These are phyloP conservation scores for Termitomyces sp. DNA, from an alignment of 768 basidiomycete species.

Conservation along the genomic window DNA sequence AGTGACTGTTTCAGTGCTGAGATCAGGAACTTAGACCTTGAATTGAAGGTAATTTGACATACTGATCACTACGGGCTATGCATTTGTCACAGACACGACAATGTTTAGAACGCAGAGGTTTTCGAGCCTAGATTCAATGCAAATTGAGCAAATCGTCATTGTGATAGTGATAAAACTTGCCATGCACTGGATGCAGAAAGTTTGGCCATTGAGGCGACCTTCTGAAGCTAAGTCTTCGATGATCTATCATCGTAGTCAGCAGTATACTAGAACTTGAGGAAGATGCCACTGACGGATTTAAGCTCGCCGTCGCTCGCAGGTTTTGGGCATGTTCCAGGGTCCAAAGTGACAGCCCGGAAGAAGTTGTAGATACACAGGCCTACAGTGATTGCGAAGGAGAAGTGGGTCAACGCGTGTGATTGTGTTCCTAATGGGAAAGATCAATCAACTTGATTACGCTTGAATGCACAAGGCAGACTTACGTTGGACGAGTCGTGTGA, in stretches of 20 bases:
- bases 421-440: conserved; percentile 57
- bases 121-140: conserved; percentile 54
- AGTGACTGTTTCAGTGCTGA: conserved; percentile 57
- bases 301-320: conserved; percentile 82
- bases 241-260: conserved; percentile 43
- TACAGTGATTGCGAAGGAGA: conserved; percentile 69
- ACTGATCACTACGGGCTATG: conserved; percentile 92
- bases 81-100: conserved; percentile 91
- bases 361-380: conserved; percentile 85
- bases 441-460: neutral
- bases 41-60: conserved; percentile 25
- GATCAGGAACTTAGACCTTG: conserved; percentile 3
- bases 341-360: conserved; percentile 83
- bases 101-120: conserved; percentile 92
- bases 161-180: conserved; percentile 32
- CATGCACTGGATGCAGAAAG: conserved; percentile 97
- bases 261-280: neutral
- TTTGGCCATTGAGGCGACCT: conserved; percentile 89
- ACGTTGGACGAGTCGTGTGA: conserved; percentile 73
- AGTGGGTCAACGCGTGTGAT: conserved; percentile 69
- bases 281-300: conserved; percentile 61
- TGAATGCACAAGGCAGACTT: conserved; percentile 33
- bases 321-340: conserved; percentile 85
- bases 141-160: neutral
- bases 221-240: conserved; percentile 89